Conservation (phyloP, 129 eudicot genomes). For the Pulicaria dysenterica region DNA sequence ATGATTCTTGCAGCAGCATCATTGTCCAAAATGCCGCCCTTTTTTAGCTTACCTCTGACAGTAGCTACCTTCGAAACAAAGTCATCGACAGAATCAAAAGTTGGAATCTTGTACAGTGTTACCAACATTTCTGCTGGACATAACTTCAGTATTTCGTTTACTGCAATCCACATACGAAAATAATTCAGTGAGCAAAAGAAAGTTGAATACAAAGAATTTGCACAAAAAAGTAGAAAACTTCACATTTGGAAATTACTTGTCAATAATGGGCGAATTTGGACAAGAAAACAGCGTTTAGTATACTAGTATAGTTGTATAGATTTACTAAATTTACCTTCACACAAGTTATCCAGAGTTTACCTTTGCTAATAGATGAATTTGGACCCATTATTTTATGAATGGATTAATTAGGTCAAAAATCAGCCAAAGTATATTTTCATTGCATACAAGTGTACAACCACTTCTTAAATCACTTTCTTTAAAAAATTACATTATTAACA, state of each 20-base stretch:
- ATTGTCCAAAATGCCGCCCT: constrained; percentile 81
- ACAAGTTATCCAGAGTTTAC: background rate
- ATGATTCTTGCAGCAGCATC: constrained; percentile 89
- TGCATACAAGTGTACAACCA: background rate
- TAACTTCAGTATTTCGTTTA: constrained; percentile 80
- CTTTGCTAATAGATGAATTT: no score
- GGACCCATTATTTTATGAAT: background rate
- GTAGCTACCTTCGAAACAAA: constrained; percentile 89
- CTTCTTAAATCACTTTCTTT: background rate
- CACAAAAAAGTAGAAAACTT: background rate
- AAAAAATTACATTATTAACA: background rate
- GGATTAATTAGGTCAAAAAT: background rate
- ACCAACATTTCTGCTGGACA: constrained; percentile 79
- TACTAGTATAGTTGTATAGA: no score
- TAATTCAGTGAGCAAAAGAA: constrained; percentile 10
- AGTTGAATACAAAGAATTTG: constrained; percentile 3
- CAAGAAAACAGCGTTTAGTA: no score
- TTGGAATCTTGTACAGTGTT: constrained; percentile 73
- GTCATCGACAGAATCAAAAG: constrained; percentile 77
- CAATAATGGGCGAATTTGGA: no score
- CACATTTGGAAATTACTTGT: background rate
- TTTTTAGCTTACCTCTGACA: constrained; percentile 84
- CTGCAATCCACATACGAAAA: constrained; percentile 44
- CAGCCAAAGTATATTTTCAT: background rate
- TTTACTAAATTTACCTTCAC: background rate